These are phyloP conservation scores for Lavandula angustifolia DNA, from an alignment of 257 asterid species.

Conservation along the genomic window DNA sequence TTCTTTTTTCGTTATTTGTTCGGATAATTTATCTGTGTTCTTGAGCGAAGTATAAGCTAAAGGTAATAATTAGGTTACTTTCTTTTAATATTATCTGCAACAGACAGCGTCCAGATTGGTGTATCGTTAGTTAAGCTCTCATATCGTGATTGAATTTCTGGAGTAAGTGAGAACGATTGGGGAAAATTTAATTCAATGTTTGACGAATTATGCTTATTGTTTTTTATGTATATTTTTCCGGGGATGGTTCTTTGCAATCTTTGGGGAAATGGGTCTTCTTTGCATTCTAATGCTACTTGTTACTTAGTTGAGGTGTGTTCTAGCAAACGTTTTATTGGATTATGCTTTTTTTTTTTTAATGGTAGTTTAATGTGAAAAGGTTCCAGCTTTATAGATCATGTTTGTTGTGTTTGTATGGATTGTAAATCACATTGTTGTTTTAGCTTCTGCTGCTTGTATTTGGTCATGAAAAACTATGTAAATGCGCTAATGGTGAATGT, in stretches of 20 bases:
- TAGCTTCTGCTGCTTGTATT: constrained; percentile 17
- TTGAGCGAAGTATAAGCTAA: constrained; percentile 12
- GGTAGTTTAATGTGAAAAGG: constrained; percentile 11
- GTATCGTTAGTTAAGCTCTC: constrained; percentile 15
- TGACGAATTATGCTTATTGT: not conserved
- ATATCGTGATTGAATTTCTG: constrained; percentile 22
- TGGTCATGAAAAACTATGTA: not conserved
- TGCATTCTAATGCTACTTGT: constrained; percentile 7
- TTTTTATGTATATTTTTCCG: not conserved
- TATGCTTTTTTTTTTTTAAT: constrained; percentile 18
- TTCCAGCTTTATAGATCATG: constrained; percentile 26
- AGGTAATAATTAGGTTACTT: constrained; percentile 32
- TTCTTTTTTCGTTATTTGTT: constrained; percentile 12
- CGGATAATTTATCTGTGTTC: constrained; percentile 21
- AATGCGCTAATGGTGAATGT: constrained; percentile 3
- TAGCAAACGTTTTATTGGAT: not conserved
- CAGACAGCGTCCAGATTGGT: constrained; percentile 19
- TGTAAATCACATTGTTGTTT: constrained; percentile 3
- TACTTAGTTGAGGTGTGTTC: not conserved
- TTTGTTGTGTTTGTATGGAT: constrained; percentile 14
- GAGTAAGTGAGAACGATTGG: constrained; percentile 26
- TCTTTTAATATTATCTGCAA: not conserved
- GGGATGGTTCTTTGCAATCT: not conserved
- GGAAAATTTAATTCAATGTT: not conserved
- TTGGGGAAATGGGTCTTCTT: constrained; percentile 24